These are phyloP conservation scores for Xylaria sp. DNA, from an alignment of 2,329 filamentous ascomycete genomes.

Conservation along the genomic window DNA sequence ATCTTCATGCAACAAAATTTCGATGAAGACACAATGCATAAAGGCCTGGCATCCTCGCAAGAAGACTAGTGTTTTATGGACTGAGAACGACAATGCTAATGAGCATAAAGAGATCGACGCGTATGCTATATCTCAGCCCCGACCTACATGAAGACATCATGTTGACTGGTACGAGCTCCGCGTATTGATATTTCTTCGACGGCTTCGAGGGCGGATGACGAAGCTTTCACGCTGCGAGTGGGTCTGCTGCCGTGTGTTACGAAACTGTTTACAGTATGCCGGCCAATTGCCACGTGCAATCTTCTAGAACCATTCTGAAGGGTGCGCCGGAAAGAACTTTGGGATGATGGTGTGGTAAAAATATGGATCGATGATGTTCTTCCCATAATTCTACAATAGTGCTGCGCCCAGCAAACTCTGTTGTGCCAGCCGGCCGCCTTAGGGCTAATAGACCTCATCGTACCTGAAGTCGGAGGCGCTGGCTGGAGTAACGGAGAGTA, in stretches of 20 bases:
- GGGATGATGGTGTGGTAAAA: conserved; percentile 9
- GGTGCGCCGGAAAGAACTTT: conserved; percentile 3
- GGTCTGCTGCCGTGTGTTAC: neutral
- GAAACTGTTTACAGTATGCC: conserved; percentile 1
- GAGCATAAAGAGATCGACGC: neutral
- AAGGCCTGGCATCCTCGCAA: neutral
- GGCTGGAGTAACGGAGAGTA: conserved; percentile 12
- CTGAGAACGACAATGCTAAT: neutral
- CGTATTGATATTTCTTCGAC: neutral
- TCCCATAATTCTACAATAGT: conserved; percentile 14
- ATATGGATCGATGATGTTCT: conserved; percentile 10
- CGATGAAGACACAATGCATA: neutral
- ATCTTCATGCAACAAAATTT: neutral
- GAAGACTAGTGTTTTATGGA: neutral
- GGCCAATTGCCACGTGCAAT: conserved; percentile 20
- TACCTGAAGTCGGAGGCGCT: neutral
- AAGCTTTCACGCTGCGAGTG: conserved; percentile 18
- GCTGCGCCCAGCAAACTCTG: conserved; percentile 28
- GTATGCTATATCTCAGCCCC: neutral
- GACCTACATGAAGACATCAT: neutral
- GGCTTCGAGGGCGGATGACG: conserved; percentile 17
- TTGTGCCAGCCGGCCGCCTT: conserved; percentile 23
- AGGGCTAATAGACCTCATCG: conserved; percentile 17
- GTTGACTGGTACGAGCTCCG: neutral
- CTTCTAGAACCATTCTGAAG: conserved; percentile 19